These are phyloP conservation scores for Volvox reticuliferus DNA, from an alignment of 139 green algal species.

Conservation along the genomic window DNA sequence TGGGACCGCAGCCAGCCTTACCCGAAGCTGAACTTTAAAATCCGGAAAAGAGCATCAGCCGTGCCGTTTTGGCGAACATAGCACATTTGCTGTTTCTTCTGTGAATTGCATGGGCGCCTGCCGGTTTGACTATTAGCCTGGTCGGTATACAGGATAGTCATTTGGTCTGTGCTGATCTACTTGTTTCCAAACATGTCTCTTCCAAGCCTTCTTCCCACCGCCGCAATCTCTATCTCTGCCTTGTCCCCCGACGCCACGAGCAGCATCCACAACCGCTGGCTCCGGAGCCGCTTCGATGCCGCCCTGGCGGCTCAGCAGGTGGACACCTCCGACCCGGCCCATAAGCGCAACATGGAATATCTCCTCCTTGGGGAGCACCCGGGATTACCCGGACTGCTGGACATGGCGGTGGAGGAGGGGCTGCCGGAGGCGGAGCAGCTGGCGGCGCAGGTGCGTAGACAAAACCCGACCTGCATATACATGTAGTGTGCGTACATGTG, in stretches of 20 bases:
- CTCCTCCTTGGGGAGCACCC: conserved; percentile 73
- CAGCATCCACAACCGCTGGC: conserved; percentile 79
- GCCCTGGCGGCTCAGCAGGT: neutral
- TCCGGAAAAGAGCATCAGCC: too few species aligned
- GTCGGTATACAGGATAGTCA: too few species aligned
- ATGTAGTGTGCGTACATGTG: too few species aligned
- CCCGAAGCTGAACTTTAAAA: too few species aligned
- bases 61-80: too few species aligned
- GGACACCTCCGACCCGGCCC: conserved; percentile 45
- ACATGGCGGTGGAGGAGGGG: conserved; percentile 65
- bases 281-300: conserved; percentile 71
- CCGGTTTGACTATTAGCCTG: too few species aligned
- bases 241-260: neutral
- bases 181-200: too few species aligned
- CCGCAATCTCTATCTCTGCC: neutral
- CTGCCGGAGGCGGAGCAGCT: conserved; percentile 48
- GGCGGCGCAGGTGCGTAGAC: conserved; percentile 31
- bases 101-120: too few species aligned
- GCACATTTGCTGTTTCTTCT: too few species aligned
- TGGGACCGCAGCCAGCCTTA: too few species aligned
- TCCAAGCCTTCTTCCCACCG: conserved; percentile 4
- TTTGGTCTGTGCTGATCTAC: too few species aligned
- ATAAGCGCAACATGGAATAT: conserved; percentile 75
- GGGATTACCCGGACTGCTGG: conserved; percentile 58
- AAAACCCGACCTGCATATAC: too few species aligned